Evolutionary conservation across 192 early-diverging fungal genomes (phyloP), one percentile per base, ranked within the genome.

Genomic region (Backusella sp.): DNA sequence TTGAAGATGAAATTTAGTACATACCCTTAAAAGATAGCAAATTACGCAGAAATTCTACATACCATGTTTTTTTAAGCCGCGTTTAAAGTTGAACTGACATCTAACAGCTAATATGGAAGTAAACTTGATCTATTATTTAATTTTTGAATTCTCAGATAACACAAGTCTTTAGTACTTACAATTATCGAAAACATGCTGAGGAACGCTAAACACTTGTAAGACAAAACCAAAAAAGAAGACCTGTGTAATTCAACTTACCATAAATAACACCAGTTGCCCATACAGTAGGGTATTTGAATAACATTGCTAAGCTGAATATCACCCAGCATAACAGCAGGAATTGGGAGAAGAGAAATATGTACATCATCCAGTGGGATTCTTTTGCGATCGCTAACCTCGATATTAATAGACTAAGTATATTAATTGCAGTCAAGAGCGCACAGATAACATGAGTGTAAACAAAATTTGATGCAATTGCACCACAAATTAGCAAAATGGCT

Each of bases 51-150:
- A 26, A 4, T 14, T 12, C 23, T 62, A 28, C 21, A 12, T 62
- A 62, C 56, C 56, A 62, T 62, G 56, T 5, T 23, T 23, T 28
- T 62, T 23, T 62, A 62, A 62, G 1, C 56, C 56, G 26, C 3
- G 56, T 11, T 62, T 62, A 62, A 26, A 62, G 56, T 62, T 62
- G 56, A 62, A 28, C 56, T 62, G 56, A 28, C 56, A 62, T 28
- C 56, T 23, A 62, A 62, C 9, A 62, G 56, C 56, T 28, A 62
- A 28, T 62, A 62, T 14, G 26, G 56, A 62, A 26, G 56, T 62
- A 28, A 62, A 62, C 56, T 62, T 62, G 21, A 62, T 62, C 11
- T 1, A 12, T 12, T 56, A 23, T 62, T 62, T 49, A 49, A 49
- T 49, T 6, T 49, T n/a, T 19, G n/a, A 39, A 19, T 49, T 7